Evolutionary conservation across 2,329 filamentous ascomycete species (phyloP), one percentile per base, ranked within the genome.

Genomic region (Neodidymelliopsis sp.): DNA sequence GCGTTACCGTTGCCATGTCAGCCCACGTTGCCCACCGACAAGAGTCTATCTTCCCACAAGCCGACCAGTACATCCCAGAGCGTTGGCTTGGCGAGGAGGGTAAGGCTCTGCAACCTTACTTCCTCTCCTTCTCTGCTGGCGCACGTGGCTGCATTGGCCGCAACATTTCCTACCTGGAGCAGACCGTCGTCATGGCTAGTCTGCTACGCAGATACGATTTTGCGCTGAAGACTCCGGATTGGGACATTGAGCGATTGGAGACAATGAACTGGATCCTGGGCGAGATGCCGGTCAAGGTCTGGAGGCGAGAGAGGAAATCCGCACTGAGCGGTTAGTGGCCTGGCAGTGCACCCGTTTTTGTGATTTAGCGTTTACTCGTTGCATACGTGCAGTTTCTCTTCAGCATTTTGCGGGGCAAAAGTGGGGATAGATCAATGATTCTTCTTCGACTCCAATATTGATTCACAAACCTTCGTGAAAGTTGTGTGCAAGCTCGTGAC

Each of bases 1-100:
- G 63, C 7, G 54, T 63, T 5, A 54, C 68, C 11, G 51, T 69
- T 24, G 46, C 63, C 35, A 58, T 68, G 53, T 77, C 77, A 6
- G 76, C 80, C 7, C 81, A 80, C 55, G 78, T 80, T 2, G 74
- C 81, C 6, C 82, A 63, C 50, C 59, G 58, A 37, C 54, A 65
- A 4, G 53, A 62, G 16, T 46, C 49, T 2, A 59, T 64, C 19
- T 74, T 70, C 31, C 57, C 57, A 10, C 55, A 69, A 20, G 62
- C 70, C n/a, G 60, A 68, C 20, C 53, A 57, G 29, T 72, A 63
- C 25, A 58, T 67, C 25, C 70, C 72, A 0, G 71, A 73, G 52
- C 59, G 72, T n/a, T 74, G 65, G 63, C 53, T 78, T 4, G 60
- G 65, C 4, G 68, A 73, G 22, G 60, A 64, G 31, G 65, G 63